phyloP scores from a whole-genome alignment of 73 alveolate genomes.

The Urostyla sp. region DNA sequence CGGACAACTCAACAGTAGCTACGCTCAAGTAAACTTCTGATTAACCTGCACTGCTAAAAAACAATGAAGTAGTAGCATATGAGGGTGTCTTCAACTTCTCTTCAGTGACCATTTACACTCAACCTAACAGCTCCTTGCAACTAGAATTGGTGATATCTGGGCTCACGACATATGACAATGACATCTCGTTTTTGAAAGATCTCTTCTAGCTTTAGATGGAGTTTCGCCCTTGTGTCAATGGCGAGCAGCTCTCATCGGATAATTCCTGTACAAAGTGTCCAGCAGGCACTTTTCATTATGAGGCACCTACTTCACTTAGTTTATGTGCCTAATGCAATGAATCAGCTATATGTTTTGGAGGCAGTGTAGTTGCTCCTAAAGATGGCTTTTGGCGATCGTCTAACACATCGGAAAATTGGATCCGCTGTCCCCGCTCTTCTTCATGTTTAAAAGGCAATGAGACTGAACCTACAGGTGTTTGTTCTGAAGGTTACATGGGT shows the following conservation, averaged over 20 bases:
- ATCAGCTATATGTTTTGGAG: constrained; percentile 52
- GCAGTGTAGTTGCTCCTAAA: constrained; percentile 47
- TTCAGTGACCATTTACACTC: constrained; percentile 2
- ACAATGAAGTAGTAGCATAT: constrained; percentile 6
- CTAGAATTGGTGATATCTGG: constrained; percentile 5
- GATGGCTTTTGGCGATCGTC: constrained; percentile 53
- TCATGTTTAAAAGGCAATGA: constrained; percentile 39
- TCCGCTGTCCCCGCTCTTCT: constrained; percentile 36
- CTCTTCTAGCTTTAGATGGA: neutral
- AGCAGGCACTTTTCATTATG: constrained; percentile 35
- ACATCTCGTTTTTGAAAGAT: neutral
- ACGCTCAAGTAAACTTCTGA: neutral
- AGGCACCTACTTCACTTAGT: neutral
- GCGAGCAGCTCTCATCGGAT: constrained; percentile 54
- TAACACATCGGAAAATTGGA: constrained; percentile 14
- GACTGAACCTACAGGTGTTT: constrained; percentile 27
- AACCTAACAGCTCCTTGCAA: neutral
- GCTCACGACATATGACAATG: neutral
- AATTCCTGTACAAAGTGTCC: constrained; percentile 37
- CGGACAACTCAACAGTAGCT: constrained; percentile 20
- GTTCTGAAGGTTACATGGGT: constrained; percentile 64
- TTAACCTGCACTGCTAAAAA: neutral
- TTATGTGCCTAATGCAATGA: constrained; percentile 29
- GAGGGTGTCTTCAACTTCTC: constrained; percentile 30
- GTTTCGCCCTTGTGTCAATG: constrained; percentile 61